phyloP scores from a whole-genome alignment of 1,284 basidiomycete genomes.

The Apiotrichum gamsii region DNA sequence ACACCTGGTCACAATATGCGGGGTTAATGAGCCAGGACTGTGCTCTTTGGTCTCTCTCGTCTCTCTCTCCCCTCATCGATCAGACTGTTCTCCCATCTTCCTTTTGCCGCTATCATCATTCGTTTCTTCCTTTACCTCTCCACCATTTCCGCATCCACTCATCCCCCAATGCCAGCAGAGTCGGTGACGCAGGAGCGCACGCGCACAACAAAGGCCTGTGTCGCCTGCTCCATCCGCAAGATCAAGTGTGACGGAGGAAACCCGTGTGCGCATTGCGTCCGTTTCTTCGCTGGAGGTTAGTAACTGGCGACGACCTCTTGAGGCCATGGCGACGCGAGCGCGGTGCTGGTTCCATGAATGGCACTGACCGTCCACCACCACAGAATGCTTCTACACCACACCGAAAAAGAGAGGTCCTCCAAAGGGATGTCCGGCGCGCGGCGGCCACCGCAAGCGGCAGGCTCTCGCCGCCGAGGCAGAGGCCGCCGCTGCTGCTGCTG shows the following conservation, averaged over 20 bases:
- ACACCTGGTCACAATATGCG: too few species aligned
- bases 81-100: too few species aligned
- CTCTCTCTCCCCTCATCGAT: too few species aligned
- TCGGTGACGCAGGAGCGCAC: conserved; percentile 7
- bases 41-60: too few species aligned
- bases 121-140: too few species aligned
- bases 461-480: background rate
- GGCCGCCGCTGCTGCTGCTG: background rate
- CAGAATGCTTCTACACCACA: conserved; percentile 14
- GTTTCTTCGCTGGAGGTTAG: conserved; percentile 8
- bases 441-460: conserved; percentile 11
- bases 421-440: conserved; percentile 14
- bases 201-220: conserved; percentile 13
- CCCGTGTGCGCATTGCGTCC: conserved; percentile 16
- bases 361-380: too few species aligned
- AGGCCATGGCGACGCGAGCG: too few species aligned
- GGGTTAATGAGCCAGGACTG: too few species aligned
- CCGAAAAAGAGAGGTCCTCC: conserved; percentile 15
- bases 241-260: conserved; percentile 18
- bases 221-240: conserved; percentile 15
- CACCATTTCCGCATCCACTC: conserved; percentile 1
- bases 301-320: too few species aligned
- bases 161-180: too few species aligned
- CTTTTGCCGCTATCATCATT: too few species aligned
- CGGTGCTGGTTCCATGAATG: too few species aligned